Conservation (phyloP, 1,139 yeast genomes). For the Suhomyces bokatorum region DNA sequence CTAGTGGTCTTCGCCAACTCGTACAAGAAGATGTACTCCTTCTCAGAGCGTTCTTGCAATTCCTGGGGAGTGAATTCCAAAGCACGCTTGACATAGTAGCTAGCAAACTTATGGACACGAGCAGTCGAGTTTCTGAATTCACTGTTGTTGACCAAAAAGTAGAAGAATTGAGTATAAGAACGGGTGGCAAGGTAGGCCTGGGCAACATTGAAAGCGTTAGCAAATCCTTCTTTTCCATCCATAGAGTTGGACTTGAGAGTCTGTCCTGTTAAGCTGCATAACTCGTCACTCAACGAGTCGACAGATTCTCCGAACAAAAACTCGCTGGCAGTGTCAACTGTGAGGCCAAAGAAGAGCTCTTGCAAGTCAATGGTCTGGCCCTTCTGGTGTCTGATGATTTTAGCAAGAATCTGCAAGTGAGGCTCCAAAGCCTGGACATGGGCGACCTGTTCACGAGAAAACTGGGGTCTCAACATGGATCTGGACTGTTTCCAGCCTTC, state of each 20-base stretch:
- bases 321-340: constrained; percentile 62
- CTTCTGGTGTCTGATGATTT: constrained; percentile 15
- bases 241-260: not conserved
- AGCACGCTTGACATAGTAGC: constrained; percentile 25
- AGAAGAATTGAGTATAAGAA: constrained; percentile 35
- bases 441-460: constrained; percentile 28
- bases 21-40: constrained; percentile 51
- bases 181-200: constrained; percentile 40
- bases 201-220: constrained; percentile 42
- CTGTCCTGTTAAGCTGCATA: not conserved
- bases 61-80: constrained; percentile 26
- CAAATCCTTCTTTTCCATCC: constrained; percentile 24
- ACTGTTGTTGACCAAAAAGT: constrained; percentile 31
- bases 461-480: constrained; percentile 30
- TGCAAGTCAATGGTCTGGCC: constrained; percentile 45
- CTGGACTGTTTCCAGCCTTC: constrained; percentile 30
- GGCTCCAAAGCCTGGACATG: constrained; percentile 29
- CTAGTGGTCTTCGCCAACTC: constrained; percentile 53
- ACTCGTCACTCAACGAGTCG: constrained; percentile 27
- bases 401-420: constrained; percentile 20
- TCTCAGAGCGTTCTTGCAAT: constrained; percentile 31
- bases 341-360: constrained; percentile 48
- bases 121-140: constrained; percentile 33
- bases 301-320: constrained; percentile 60
- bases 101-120: constrained; percentile 36